Evolutionary conservation across 1,284 basidiomycete genomes (phyloP).

Genomic region (Singerocomus rubriflavus): DNA sequence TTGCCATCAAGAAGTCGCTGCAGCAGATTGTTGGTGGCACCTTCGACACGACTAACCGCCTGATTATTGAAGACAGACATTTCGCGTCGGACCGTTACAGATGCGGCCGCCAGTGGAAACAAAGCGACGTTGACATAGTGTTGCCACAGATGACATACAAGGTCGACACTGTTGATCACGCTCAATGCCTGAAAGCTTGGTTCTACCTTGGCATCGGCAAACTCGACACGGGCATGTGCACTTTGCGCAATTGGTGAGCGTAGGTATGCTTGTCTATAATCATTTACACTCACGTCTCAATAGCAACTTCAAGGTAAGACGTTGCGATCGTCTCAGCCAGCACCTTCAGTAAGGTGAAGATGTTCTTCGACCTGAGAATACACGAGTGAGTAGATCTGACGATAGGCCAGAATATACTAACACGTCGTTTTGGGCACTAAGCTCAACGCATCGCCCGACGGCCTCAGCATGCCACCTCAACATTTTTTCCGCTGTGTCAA

Average conservation of each 20-base stretch:
- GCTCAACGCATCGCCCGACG: constrained; percentile 86
- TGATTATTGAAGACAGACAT: constrained; percentile 95
- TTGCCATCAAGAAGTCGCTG: constrained; percentile 84
- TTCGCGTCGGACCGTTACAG: constrained; percentile 87
- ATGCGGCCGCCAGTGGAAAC: constrained; percentile 82
- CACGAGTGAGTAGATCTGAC: constrained; percentile 3
- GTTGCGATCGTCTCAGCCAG: constrained; percentile 87
- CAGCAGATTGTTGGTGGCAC: constrained; percentile 78
- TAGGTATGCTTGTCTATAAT: background rate
- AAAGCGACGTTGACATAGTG: constrained; percentile 92
- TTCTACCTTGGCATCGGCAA: constrained; percentile 73
- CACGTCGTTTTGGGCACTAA: constrained; percentile 80
- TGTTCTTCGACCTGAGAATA: constrained; percentile 79
- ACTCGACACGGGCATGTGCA: constrained; percentile 69
- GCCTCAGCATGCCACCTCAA: constrained; percentile 96
- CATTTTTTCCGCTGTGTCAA: constrained; percentile 84
- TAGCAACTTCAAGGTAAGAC: constrained; percentile 86
- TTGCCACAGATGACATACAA: constrained; percentile 96
- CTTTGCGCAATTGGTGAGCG: constrained; percentile 40
- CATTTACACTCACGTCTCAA: constrained; percentile 73
- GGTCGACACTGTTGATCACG: constrained; percentile 76
- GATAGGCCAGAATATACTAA: constrained; percentile 41
- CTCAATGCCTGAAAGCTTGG: constrained; percentile 73
- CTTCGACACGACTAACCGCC: constrained; percentile 84
- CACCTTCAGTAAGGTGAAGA: constrained; percentile 81